Conservation (phyloP, 2,329 filamentous ascomycete species). For the Cercospora zeae-maydis region DNA sequence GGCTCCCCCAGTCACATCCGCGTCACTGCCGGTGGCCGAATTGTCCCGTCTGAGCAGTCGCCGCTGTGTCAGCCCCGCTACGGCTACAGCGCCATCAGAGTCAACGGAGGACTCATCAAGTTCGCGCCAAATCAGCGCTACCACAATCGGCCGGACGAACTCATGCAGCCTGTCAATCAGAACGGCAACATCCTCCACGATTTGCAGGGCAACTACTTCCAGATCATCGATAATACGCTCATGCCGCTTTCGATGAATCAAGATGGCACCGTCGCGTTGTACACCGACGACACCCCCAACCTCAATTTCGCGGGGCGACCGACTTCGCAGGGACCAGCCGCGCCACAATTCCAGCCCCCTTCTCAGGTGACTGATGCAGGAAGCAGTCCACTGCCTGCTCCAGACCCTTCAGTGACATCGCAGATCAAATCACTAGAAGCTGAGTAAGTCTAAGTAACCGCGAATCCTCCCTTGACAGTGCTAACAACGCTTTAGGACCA, state of each 20-base stretch:
- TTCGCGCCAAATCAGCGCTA: constrained; percentile 37
- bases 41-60: constrained; percentile 48
- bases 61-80: constrained; percentile 40
- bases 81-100: constrained; percentile 38
- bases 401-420: constrained; percentile 28
- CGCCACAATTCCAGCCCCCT: neutral
- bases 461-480: neutral
- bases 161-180: constrained; percentile 29
- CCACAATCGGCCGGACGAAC: constrained; percentile 26
- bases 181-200: constrained; percentile 40
- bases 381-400: constrained; percentile 1
- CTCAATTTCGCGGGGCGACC: constrained; percentile 28
- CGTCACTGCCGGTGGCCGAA: constrained; percentile 51
- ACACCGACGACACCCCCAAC: constrained; percentile 38
- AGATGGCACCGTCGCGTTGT: constrained; percentile 36
- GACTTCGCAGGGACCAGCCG: neutral
- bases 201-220: constrained; percentile 35
- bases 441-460: constrained; percentile 28
- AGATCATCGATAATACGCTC: constrained; percentile 39
- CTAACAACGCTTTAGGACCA: neutral
- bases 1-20: constrained; percentile 50
- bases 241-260: constrained; percentile 33
- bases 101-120: constrained; percentile 39
- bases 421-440: constrained; percentile 38
- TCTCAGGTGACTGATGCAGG: neutral